phyloP scores from a whole-genome alignment of 495 filamentous ascomycete species.

The Oidiodendron maius region DNA sequence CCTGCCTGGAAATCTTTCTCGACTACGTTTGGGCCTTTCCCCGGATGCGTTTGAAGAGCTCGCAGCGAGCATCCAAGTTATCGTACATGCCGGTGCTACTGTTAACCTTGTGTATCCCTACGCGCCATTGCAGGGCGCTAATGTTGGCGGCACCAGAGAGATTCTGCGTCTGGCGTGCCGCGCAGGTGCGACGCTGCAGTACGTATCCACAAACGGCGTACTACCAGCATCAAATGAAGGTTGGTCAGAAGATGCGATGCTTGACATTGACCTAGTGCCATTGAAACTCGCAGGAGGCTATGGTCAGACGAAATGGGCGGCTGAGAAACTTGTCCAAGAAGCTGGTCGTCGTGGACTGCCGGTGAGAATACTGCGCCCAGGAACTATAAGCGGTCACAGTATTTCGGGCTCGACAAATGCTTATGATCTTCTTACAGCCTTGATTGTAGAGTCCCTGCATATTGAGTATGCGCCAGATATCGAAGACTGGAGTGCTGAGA shows the following conservation, averaged over 20 bases:
- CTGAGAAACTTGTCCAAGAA: conserved; percentile 60
- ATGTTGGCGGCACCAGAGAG: conserved; percentile 57
- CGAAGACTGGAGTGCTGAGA: conserved; percentile 62
- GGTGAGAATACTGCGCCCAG: conserved; percentile 54
- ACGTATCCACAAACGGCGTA: conserved; percentile 65
- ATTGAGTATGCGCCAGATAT: conserved; percentile 57
- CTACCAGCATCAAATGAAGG: conserved; percentile 51
- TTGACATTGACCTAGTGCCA: conserved; percentile 52
- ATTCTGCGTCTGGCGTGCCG: conserved; percentile 56
- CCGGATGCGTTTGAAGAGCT: conserved; percentile 52
- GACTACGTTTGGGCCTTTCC: conserved; percentile 49
- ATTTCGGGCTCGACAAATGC: conserved; percentile 57
- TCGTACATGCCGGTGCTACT: conserved; percentile 59
- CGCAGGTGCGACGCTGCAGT: conserved; percentile 58
- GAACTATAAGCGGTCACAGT: conserved; percentile 63
- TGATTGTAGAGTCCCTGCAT: conserved; percentile 61
- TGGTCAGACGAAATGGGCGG: conserved; percentile 63
- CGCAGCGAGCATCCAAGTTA: conserved; percentile 50
- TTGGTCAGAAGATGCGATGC: conserved; percentile 54
- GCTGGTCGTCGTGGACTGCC: conserved; percentile 53
- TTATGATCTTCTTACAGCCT: conserved; percentile 59
- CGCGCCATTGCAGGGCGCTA: conserved; percentile 51
- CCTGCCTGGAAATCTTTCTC: conserved; percentile 56
- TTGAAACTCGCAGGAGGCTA: conserved; percentile 56
- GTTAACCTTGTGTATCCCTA: conserved; percentile 67